Conservation (phyloP, 78 protist genomes). For the Planoprotostelium fungivorum region DNA sequence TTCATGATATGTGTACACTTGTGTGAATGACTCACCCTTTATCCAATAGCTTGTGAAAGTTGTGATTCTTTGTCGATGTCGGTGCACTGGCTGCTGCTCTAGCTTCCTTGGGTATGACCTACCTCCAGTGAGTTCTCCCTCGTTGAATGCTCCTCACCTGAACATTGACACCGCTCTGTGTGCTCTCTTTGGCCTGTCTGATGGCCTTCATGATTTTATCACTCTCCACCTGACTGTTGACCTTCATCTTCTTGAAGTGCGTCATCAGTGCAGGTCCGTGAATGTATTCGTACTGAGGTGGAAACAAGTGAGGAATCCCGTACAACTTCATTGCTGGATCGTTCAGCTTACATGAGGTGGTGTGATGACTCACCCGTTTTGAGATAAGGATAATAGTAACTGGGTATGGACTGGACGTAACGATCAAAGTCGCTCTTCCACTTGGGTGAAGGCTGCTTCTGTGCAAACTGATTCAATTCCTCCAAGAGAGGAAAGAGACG, state of each 20-base stretch:
- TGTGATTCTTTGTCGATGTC: background rate
- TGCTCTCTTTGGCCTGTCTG: background rate
- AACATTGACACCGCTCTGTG: background rate
- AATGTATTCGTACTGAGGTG: slow-evolving; percentile 20
- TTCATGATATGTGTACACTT: no score
- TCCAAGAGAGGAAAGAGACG: slow-evolving; percentile 23
- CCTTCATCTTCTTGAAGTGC: background rate
- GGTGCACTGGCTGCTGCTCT: background rate
- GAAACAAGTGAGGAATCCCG: slow-evolving; percentile 8
- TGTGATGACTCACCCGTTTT: slow-evolving; percentile 1
- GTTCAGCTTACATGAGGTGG: background rate
- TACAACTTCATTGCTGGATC: slow-evolving; percentile 14
- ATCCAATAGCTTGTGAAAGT: background rate
- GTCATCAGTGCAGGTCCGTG: background rate
- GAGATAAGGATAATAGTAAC: slow-evolving; percentile 27
- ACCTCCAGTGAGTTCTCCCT: no score
- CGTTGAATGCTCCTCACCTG: no score
- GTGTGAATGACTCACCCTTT: background rate
- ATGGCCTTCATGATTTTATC: background rate
- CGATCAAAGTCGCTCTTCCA: slow-evolving; percentile 51
- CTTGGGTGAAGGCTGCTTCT: slow-evolving; percentile 21
- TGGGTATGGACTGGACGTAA: slow-evolving; percentile 34
- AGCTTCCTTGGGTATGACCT: background rate
- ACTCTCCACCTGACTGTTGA: background rate
- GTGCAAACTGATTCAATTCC: slow-evolving; percentile 6